Evolutionary conservation across 306 rosid species (phyloP).

Genomic region (Gillenia trifoliata): DNA sequence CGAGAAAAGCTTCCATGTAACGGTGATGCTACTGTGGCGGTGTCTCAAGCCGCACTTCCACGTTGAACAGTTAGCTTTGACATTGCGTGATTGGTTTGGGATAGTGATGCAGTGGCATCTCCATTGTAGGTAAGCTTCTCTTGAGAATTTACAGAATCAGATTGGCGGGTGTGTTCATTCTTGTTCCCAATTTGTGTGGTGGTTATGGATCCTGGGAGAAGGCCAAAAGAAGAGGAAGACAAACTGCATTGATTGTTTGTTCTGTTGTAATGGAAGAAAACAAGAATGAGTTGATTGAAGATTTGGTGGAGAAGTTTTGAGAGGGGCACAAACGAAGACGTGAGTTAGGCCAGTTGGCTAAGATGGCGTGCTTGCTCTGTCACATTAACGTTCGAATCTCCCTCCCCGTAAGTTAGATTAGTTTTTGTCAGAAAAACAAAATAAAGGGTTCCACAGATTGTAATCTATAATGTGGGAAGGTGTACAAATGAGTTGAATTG

Average conservation of each 20-base stretch:
- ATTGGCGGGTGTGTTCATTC: neutral
- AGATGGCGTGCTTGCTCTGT: neutral
- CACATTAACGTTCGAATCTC: neutral
- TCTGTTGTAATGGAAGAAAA: slow-evolving; percentile 5
- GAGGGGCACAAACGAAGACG: neutral
- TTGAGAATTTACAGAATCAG: neutral
- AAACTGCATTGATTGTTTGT: slow-evolving; percentile 3
- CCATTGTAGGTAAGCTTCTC: neutral
- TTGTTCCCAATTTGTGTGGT: neutral
- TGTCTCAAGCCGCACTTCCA: neutral
- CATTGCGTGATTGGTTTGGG: neutral
- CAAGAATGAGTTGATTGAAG: neutral
- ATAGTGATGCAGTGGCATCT: neutral
- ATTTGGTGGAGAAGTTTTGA: slow-evolving; percentile 11
- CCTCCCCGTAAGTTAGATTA: no score
- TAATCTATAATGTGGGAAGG: neutral
- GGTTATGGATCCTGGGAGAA: neutral
- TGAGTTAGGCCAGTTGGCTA: neutral
- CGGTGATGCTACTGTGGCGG: neutral
- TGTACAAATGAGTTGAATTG: slow-evolving; percentile 16
- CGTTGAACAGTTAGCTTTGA: no score
- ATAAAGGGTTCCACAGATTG: slow-evolving; percentile 3
- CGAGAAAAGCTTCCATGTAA: neutral
- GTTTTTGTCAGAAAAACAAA: neutral
- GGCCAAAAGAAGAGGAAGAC: neutral